Conservation (phyloP, 2,329 filamentous ascomycete species). For the Verticillium longisporum region DNA sequence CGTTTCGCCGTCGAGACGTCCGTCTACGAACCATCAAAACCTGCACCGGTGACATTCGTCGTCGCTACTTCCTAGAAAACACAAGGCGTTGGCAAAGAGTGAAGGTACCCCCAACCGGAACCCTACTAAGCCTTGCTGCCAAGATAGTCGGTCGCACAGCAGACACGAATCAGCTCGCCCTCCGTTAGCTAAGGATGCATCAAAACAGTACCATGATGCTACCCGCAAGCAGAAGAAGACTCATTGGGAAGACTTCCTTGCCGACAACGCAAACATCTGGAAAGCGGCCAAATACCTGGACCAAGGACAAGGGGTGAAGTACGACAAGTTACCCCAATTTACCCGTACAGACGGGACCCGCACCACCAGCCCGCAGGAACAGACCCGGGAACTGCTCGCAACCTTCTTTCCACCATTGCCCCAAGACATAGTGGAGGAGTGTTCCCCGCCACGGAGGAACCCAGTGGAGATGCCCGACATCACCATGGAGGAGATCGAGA, state of each 20-base stretch:
- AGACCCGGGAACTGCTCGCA: constrained; percentile 12
- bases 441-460: constrained; percentile 6
- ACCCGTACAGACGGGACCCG: constrained; percentile 10
- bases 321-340: constrained; percentile 16
- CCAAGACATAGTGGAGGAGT: constrained; percentile 12
- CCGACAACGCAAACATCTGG: constrained; percentile 19
- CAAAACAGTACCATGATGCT: constrained; percentile 16
- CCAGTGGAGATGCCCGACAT: constrained; percentile 5
- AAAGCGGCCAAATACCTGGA: constrained; percentile 20
- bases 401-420: constrained; percentile 15
- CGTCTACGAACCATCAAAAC: background rate
- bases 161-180: background rate
- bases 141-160: background rate
- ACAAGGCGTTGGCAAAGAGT: background rate
- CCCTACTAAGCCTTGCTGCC: background rate
- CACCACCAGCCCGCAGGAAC: constrained; percentile 7
- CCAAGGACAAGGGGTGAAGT: constrained; percentile 7
- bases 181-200: constrained; percentile 10
- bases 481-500: constrained; percentile 14
- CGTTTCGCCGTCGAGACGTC: background rate
- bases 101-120: background rate
- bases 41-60: background rate
- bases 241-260: constrained; percentile 19
- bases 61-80: background rate
- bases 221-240: constrained; percentile 16